Evolutionary conservation across 148 eudicot genomes (phyloP), one percentile per base, ranked within the genome.

Genomic region (Camellia sinensis): DNA sequence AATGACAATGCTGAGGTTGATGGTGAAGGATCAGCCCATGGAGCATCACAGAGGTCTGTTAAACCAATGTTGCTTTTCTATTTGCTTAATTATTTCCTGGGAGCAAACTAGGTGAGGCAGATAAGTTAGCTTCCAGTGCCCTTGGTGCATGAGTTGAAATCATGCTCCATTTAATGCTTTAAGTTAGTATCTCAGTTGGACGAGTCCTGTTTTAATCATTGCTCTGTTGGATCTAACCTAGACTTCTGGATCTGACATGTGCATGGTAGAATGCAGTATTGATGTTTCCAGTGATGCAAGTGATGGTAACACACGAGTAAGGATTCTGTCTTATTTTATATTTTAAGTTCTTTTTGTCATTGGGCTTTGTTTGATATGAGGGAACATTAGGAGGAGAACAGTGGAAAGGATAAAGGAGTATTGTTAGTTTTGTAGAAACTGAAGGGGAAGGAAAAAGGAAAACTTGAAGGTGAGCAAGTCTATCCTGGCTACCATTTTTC

Each of bases 231-330:
- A 18, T 10, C 15, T 67, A 53, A 43, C 6, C 65, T n/a, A 40
- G 67, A 68, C 8, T 59, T 69, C 10, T 70, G 19, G 10, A 18
- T 74, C 29, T 22, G 11, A 40, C 18, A 17, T 62, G 68, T 68
- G 64, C 83, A 89, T 90, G 78, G 71, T 86, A 62, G 89, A 88
- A 56, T 83, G 78, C 62, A 87, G 29, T 79, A 83, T 86, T 76
- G 92, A 87, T 77, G 92, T 83, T 75, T 86, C 92, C 53, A 81
- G 80, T 73, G 85, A 88, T 54, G 77, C 75, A 81, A 85, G 89
- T 76, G 87, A 89, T 71, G 84, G 87, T 76, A 79, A 83, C 37
- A 73, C 86, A 43, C 78, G 85, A 81, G 92, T 89, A 83, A 89
- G 89, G 18, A 60, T 74, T 79, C 3, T 57, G 15, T 46, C 18